phyloP scores from a whole-genome alignment of 2,329 filamentous ascomycete species.

The Zymoseptoria passerinii region DNA sequence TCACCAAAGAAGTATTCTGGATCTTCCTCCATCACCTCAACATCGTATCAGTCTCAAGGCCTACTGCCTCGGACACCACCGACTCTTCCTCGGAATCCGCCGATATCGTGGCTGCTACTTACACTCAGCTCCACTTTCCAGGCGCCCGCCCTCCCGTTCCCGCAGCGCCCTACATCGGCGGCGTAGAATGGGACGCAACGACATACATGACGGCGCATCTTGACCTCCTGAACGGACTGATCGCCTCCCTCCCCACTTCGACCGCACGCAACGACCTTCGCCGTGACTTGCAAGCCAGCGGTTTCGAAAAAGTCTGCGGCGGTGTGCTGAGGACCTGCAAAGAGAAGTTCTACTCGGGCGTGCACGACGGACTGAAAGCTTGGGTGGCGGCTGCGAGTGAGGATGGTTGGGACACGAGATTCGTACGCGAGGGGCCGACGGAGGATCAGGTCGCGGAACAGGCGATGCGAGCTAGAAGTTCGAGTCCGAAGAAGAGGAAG shows the following conservation, averaged over 20 bases:
- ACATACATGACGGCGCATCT: slow-evolving; percentile 91
- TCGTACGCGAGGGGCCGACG: slow-evolving; percentile 67
- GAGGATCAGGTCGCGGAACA: slow-evolving; percentile 35
- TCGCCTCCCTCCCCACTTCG: slow-evolving; percentile 66
- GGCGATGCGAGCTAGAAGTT: slow-evolving; percentile 28
- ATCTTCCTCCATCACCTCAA: slow-evolving; percentile 95
- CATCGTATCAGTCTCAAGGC: slow-evolving; percentile 58
- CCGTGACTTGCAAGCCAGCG: slow-evolving; percentile 68
- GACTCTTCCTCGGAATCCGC: slow-evolving; percentile 13
- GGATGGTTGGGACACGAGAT: slow-evolving; percentile 77
- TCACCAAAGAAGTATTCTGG: slow-evolving; percentile 98
- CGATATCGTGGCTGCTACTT: slow-evolving; percentile 28
- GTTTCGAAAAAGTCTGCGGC: slow-evolving; percentile 86
- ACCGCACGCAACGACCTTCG: slow-evolving; percentile 70
- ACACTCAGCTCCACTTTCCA: slow-evolving; percentile 66
- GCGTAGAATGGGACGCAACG: slow-evolving; percentile 97
- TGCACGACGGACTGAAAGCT: slow-evolving; percentile 79
- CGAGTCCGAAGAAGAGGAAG: slow-evolving; percentile 33
- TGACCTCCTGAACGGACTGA: slow-evolving; percentile 82
- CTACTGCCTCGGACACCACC: slow-evolving; percentile 20
- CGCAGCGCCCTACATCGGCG: slow-evolving; percentile 89
- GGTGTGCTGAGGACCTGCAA: slow-evolving; percentile 82
- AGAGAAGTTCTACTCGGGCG: slow-evolving; percentile 90
- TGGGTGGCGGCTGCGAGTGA: slow-evolving; percentile 84
- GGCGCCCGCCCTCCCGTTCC: slow-evolving; percentile 80